phyloP scores from a whole-genome alignment of 2,329 filamentous ascomycete genomes.

The Beauveria caledonica region DNA sequence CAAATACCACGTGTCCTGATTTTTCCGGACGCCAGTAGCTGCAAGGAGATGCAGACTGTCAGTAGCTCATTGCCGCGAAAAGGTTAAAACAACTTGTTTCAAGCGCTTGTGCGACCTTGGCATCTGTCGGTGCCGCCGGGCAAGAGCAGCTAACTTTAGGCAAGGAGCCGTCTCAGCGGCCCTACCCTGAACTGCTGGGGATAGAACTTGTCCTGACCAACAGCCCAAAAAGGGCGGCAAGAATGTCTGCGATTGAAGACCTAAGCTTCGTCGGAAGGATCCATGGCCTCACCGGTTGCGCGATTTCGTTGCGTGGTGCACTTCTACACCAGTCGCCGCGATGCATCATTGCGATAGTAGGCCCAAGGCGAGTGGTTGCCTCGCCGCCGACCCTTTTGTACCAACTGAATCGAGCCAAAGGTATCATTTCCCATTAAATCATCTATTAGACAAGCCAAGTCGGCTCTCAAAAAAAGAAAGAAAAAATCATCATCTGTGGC shows the following conservation, averaged over 20 bases:
- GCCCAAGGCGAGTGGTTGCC: too few relatives aligned
- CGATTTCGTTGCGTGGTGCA: too few relatives aligned
- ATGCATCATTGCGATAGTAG: too few relatives aligned
- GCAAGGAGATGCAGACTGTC: too few relatives aligned
- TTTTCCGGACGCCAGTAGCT: too few relatives aligned
- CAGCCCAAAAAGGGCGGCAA: not conserved
- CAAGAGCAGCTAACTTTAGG: not conserved
- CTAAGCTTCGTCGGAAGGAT: not conserved
- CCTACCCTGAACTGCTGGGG: not conserved
- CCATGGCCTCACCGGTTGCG: not conserved
- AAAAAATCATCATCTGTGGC: not conserved
- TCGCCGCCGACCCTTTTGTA: too few relatives aligned
- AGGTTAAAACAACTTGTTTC: not conserved
- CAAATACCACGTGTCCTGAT: not conserved
- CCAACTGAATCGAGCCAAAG: not conserved
- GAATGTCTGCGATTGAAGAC: not conserved
- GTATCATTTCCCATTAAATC: not conserved
- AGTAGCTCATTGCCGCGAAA: not conserved
- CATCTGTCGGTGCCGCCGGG: not conserved
- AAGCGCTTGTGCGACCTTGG: not conserved
- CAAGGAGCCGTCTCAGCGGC: not conserved
- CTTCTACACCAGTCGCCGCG: too few relatives aligned
- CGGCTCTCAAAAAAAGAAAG: not conserved
- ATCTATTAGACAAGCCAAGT: not conserved
- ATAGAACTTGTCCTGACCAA: not conserved